Evolutionary conservation across 1,139 yeast genomes (phyloP), one percentile per base, ranked within the genome.

Genomic region (Blastobotrys niveus): DNA sequence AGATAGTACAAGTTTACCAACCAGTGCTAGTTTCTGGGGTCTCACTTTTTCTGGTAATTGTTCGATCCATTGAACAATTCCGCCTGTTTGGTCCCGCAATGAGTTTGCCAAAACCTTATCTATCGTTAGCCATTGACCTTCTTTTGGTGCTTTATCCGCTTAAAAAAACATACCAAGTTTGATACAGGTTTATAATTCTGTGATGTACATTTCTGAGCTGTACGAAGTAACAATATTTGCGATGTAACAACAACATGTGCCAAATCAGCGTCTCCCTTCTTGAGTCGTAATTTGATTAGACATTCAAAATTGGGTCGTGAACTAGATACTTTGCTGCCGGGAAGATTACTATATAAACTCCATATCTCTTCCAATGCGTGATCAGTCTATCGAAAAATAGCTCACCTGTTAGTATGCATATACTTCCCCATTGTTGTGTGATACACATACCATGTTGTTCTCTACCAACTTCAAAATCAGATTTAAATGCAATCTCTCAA

Each of bases 401-500:
- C 18, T 25, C 10, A 12, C n/a, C 6, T 22, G 34, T 30, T 38
- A 34, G 40, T 26, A 12, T 26, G 14, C 8, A 8, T 22, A 14
- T 10, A 17, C 3, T 35, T 14, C 3, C 31, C 3, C 10, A 26
- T 6, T 8, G 22, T 4, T 2, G 21, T 3, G 1, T 10, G 19
- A 2, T 4, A 12, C 10, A 29, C 49, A 34, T 42, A 54, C 48
- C 52, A 54, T 39, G 10, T 37, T 45, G 9, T 39, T 38, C 20
- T 54, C 57, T 6, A 54, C 22, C 3, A 54, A 38, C 36, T 54
- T 52, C 24, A 54, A 34, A 14, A 49, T 42, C 31, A 52, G 49
- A 30, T 50, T 53, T 20, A 50, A 34, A 22, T 54, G 58, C 29
- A 50, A 36, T 26, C 52, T 54, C 30, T 52, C 58, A 9, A 45